Percentiles rank a stretch among this genome's conserved stretches.
These are phyloP conservation scores for Priceomyces fermenticarens DNA, from an alignment of 805 yeast genomes.

Conservation along the genomic window DNA sequence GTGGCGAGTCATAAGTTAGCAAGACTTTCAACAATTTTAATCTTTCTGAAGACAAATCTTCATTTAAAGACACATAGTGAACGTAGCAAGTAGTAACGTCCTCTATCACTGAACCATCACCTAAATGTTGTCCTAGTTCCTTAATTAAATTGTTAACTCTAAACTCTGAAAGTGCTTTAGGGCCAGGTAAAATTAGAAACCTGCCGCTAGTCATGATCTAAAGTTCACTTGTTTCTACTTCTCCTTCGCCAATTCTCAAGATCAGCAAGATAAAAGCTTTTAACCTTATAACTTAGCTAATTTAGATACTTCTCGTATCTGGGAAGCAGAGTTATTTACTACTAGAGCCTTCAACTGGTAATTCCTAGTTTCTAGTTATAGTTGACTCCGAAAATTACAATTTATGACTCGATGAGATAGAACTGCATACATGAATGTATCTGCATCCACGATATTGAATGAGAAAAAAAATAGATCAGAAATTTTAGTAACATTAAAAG, in stretches of 20 bases:
- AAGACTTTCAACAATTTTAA: conserved; percentile 53
- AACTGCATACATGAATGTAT: conserved; percentile 6
- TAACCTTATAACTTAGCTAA: too few species aligned
- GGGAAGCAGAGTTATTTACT: too few species aligned
- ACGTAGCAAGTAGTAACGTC: conserved; percentile 72
- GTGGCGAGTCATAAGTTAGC: conserved; percentile 69
- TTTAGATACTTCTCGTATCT: too few species aligned
- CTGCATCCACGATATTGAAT: neutral
- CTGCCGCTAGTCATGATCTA: conserved; percentile 15
- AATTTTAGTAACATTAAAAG: neutral
- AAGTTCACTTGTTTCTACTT: too few species aligned
- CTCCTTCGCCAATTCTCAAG: too few species aligned
- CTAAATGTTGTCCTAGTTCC: conserved; percentile 70
- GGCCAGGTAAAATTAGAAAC: conserved; percentile 68
- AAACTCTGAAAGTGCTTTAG: conserved; percentile 83
- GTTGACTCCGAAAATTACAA: conserved; percentile 2
- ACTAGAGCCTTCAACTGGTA: too few species aligned
- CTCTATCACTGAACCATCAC: conserved; percentile 57
- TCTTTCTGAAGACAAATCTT: conserved; percentile 37
- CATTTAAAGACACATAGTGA: conserved; percentile 70
- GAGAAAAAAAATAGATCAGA: neutral
- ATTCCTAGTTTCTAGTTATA: neutral
- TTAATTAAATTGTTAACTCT: conserved; percentile 71
- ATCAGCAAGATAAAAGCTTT: too few species aligned
- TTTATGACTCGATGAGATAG: neutral